Conservation (phyloP, 75 land plant genomes). For the Pinus albicaulis region DNA sequence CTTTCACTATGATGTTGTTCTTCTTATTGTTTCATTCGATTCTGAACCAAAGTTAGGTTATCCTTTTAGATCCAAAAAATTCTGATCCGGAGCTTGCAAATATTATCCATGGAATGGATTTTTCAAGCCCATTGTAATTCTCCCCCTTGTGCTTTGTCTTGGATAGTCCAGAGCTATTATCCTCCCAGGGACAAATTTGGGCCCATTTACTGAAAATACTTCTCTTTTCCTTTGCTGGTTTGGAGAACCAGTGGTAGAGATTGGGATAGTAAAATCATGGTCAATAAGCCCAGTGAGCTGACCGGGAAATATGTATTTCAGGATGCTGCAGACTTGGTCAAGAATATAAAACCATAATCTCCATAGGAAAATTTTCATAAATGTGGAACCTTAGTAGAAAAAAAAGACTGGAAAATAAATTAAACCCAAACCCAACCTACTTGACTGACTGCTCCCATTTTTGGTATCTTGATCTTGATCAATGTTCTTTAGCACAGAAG, state of each 20-base stretch:
- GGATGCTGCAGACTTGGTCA: neutral
- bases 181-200: neutral
- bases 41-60: no score
- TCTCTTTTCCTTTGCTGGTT: neutral
- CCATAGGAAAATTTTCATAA: neutral
- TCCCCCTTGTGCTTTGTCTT: neutral
- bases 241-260: neutral
- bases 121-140: constrained; percentile 5
- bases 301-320: neutral
- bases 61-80: neutral
- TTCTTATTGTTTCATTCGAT: no score
- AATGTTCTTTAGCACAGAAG: neutral
- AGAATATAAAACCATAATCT: neutral
- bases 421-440: neutral
- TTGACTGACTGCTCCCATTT: constrained; percentile 5
- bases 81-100: neutral
- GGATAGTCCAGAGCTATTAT: neutral
- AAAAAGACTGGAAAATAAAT: neutral
- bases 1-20: no score
- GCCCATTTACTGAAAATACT: neutral
- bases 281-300: neutral
- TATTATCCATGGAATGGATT: constrained; percentile 1
- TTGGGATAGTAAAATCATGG: neutral
- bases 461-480: constrained; percentile 3
- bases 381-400: neutral